Evolutionary conservation across 2,329 filamentous ascomycete genomes (phyloP).

Genomic region (Diplodia scrobiculata): DNA sequence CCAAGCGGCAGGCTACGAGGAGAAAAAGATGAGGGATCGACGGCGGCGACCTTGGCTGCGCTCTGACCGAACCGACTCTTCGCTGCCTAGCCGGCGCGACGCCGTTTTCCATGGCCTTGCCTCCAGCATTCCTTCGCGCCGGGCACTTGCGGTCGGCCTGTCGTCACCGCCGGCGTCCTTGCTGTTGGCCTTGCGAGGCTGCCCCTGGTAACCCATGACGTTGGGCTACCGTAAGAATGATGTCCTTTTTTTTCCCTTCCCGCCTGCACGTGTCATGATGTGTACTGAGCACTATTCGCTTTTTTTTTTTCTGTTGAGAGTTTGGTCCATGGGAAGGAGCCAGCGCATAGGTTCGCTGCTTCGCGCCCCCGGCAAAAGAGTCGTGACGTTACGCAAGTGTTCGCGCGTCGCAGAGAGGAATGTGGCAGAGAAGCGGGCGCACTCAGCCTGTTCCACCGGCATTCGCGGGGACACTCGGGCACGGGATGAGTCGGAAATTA

Average conservation of each 20-base stretch:
- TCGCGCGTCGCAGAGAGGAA: too few species aligned
- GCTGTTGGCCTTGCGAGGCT: background rate
- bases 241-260: background rate
- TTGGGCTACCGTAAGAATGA: background rate
- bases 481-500: background rate
- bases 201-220: background rate
- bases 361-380: background rate
- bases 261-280: background rate
- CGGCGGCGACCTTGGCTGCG: background rate
- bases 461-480: background rate
- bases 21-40: background rate
- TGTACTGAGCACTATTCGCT: background rate
- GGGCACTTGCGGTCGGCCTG: background rate
- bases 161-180: background rate
- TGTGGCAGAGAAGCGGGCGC: too few species aligned
- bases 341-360: background rate
- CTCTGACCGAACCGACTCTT: background rate
- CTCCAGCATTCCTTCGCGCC: slow-evolving; percentile 12
- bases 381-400: too few species aligned
- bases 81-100: background rate
- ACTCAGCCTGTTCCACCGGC: too few species aligned
- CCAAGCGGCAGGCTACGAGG: background rate
- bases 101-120: slow-evolving; percentile 6
- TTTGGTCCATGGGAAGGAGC: background rate
- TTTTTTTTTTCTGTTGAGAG: background rate